Base-by-base conservation (phyloP, 2,329 filamentous ascomycete species). In the Gaeumannomyces tritici region DNA sequence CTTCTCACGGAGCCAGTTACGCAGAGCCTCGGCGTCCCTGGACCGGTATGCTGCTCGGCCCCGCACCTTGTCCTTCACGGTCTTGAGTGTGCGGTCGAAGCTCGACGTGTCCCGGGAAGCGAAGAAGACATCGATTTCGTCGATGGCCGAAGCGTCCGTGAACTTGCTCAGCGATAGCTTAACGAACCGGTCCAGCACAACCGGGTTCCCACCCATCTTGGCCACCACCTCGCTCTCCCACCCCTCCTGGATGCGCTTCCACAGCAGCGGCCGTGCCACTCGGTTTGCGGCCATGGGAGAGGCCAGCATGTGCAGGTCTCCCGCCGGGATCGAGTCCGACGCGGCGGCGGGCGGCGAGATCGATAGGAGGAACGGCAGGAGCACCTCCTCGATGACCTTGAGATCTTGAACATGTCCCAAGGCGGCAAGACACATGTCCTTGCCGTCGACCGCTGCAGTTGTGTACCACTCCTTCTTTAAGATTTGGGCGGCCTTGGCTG, bases 121-220 rank as follows among this genome's bases (percentile, higher is more conserved):
- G 80, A 98, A 99, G 81, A 99, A 99, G 3, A 77, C 73, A 60
- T 87, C 81, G 69, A 99, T 95, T 62, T 97, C 91, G 66, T 86
- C 80, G 65, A 91, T 83, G 21, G 85, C 81, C 65, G 83, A 82
- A 18, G 80, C 76, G 68, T 91, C 87, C 3, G 90, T 85, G 73
- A 96, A 98, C 71, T 90, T 89, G 70, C 85, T 85, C 67, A 99
- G 78, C 57, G 87, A 87, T 67, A 89, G 80, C 68, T 90, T 87
- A 69, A 99, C 78, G 76, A 96, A 96, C 59, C 93, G 87, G 76
- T 99, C 93, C 21, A 97, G 80, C 3, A 97, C 85, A 33, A 97
- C 89, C 66, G 91, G 89, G 77, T 97, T 97, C 55, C 72, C 84
- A 31, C 69, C 86, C 62, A 98, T 81, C 73, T 89, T 89, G 64